A percentile compares a stretch with the other conserved stretches of the same genome.
These are phyloP conservation scores for Coprinopsis sp. DNA, from an alignment of 768 basidiomycete species.

Conservation along the genomic window DNA sequence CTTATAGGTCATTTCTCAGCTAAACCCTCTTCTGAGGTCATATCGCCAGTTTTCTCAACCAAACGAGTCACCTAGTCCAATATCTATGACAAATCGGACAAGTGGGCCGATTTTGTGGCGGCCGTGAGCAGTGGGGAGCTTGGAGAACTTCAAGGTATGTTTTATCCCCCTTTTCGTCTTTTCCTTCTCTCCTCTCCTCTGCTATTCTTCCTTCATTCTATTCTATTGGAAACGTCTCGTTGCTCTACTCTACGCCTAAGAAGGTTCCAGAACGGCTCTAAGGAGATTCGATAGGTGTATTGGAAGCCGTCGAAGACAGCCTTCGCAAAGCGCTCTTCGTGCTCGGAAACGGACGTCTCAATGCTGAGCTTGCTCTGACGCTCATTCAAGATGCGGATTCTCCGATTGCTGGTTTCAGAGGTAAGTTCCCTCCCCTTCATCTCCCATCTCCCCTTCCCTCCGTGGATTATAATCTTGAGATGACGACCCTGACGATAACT, in stretches of 20 bases:
- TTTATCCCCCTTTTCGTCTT: too few relatives aligned
- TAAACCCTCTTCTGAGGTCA: constrained; percentile 98
- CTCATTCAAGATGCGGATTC: constrained; percentile 90
- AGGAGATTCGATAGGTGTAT: too few relatives aligned
- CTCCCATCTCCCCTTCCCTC: too few relatives aligned
- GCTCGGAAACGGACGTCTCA: constrained; percentile 96
- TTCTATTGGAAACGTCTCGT: too few relatives aligned
- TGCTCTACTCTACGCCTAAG: too few relatives aligned
- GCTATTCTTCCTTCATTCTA: too few relatives aligned
- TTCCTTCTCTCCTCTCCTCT: too few relatives aligned
- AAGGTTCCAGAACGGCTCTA: too few relatives aligned
- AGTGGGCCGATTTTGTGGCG: constrained; percentile 95
- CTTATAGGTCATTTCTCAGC: constrained; percentile 95
- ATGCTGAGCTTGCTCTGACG: constrained; percentile 91
- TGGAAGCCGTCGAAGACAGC: constrained; percentile 86
- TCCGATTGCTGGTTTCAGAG: constrained; percentile 91
- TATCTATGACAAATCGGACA: constrained; percentile 96
- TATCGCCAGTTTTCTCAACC: constrained; percentile 93
- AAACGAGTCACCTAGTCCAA: constrained; percentile 80
- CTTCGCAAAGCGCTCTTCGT: constrained; percentile 87
- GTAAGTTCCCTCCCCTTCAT: too few relatives aligned
- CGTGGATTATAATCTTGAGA: too few relatives aligned
- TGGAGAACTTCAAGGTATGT: constrained; percentile 85
- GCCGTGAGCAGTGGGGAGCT: constrained; percentile 94
- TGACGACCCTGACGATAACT: too few relatives aligned